Evolutionary conservation across 2,329 filamentous ascomycete genomes (phyloP).

Genomic region (Cordyceps farinosa): DNA sequence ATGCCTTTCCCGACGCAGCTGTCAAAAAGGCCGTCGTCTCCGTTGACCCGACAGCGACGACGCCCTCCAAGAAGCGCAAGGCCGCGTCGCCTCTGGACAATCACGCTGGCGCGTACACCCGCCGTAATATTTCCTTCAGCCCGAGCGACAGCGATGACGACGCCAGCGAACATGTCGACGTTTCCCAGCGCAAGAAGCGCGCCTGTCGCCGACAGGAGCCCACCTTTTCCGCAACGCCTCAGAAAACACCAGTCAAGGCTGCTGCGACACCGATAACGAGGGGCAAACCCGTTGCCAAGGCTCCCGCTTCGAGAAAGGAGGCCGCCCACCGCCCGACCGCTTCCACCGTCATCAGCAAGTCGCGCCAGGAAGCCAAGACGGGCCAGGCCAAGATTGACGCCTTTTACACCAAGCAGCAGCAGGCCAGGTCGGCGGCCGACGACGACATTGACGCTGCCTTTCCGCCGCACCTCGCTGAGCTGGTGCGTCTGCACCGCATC

Average conservation of each 20-base stretch:
- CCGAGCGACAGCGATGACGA: conserved; percentile 14
- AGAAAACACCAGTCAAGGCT: conserved; percentile 5
- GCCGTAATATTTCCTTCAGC: conserved; percentile 11
- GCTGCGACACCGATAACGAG: conserved; percentile 20
- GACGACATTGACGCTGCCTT: conserved; percentile 31
- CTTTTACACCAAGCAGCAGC: conserved; percentile 34
- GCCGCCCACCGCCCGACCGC: conserved; percentile 30
- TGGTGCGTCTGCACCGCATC: conserved; percentile 61
- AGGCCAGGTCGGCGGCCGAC: conserved; percentile 27
- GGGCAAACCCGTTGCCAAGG: conserved; percentile 32
- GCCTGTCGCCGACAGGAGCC: conserved; percentile 12
- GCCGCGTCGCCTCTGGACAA: not conserved
- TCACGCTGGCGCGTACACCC: not conserved
- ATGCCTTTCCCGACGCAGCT: conserved; percentile 23
- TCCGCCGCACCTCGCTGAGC: conserved; percentile 52
- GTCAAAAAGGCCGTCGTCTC: conserved; percentile 6
- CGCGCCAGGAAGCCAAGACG: conserved; percentile 28
- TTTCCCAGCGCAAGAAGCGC: conserved; percentile 11
- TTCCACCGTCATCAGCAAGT: conserved; percentile 31
- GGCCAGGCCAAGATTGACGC: conserved; percentile 39
- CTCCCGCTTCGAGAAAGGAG: conserved; percentile 28
- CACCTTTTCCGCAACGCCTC: not conserved
- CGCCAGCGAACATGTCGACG: not conserved
- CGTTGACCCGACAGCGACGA: not conserved
- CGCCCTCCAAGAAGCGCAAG: conserved; percentile 14